These are phyloP conservation scores for Kwoniella newhampshirensis DNA, from an alignment of 768 basidiomycete species.

Conservation along the genomic window DNA sequence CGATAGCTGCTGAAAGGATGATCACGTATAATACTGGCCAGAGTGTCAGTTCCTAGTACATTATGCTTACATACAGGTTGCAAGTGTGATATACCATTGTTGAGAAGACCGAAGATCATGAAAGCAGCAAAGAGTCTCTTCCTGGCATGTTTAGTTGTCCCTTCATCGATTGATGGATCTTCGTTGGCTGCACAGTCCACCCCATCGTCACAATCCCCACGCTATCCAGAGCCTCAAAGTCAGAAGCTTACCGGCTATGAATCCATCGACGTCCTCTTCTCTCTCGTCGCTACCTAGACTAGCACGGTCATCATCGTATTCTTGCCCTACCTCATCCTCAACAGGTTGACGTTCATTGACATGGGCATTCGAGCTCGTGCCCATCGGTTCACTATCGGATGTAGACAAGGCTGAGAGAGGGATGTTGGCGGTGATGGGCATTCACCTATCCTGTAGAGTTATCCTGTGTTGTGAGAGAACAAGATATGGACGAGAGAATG, in stretches of 20 bases:
- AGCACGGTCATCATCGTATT: not conserved
- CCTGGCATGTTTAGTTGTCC: conserved; percentile 18
- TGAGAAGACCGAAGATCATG: conserved; percentile 87
- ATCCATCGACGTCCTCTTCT: conserved; percentile 27
- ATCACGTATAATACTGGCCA: conserved; percentile 84
- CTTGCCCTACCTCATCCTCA: not conserved
- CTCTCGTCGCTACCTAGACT: conserved; percentile 6
- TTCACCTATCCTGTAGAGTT: too few relatives aligned
- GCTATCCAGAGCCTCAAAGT: too few relatives aligned
- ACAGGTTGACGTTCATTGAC: too few relatives aligned
- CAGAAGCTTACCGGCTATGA: conserved; percentile 27
- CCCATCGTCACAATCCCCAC: not conserved
- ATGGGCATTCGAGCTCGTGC: too few relatives aligned
- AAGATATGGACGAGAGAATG: too few relatives aligned
- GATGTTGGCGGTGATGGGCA: too few relatives aligned
- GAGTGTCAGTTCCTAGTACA: not conserved
- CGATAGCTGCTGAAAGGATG: conserved; percentile 91
- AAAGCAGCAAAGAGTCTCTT: conserved; percentile 59
- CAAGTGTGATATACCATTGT: conserved; percentile 66
- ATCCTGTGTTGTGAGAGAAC: too few relatives aligned
- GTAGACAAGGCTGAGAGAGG: too few relatives aligned
- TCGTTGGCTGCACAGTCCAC: conserved; percentile 5
- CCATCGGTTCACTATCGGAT: too few relatives aligned
- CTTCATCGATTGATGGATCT: not conserved
- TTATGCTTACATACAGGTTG: not conserved